phyloP scores from a whole-genome alignment of 2,329 filamentous ascomycete species.

The Apiospora kogelbergensis region DNA sequence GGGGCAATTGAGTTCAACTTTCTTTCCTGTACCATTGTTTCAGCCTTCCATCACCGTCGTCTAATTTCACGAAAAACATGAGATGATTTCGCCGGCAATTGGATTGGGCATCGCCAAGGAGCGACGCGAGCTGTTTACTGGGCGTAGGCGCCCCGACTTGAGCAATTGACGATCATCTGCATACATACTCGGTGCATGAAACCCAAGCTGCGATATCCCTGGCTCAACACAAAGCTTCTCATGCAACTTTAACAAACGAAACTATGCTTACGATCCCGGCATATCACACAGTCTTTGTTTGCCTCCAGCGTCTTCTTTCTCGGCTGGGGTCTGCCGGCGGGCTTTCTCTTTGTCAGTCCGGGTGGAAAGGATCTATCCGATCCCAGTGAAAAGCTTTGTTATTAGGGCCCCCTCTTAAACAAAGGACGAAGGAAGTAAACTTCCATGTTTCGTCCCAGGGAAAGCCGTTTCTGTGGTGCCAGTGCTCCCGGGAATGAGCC shows the following conservation, averaged over 20 bases:
- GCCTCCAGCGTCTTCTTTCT: not conserved
- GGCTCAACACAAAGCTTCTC: not conserved
- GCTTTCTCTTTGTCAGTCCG: not conserved
- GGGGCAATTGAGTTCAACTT: not conserved
- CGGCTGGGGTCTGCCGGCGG: not conserved
- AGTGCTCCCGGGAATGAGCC: not conserved
- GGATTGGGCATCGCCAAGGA: not conserved
- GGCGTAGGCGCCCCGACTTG: not conserved
- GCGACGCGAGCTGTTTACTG: not conserved
- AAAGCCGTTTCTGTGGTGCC: not conserved
- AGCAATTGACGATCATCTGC: not conserved
- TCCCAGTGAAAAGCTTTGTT: not conserved
- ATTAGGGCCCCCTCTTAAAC: not conserved
- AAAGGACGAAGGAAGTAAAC: not conserved
- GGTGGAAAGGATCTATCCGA: not conserved
- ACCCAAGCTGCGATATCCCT: not conserved
- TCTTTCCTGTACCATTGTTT: not conserved
- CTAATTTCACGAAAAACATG: not conserved
- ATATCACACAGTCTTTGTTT: not conserved
- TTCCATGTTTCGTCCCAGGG: not conserved
- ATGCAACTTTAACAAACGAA: not conserved
- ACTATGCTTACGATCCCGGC: not conserved
- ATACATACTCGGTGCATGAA: not conserved
- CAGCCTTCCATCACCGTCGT: not conserved
- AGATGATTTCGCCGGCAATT: not conserved